A percentile compares a stretch with the other conserved stretches of the same genome.
Evolutionary conservation across 2,329 filamentous ascomycete species (phyloP).

Genomic region (Byssochlamys sp.): DNA sequence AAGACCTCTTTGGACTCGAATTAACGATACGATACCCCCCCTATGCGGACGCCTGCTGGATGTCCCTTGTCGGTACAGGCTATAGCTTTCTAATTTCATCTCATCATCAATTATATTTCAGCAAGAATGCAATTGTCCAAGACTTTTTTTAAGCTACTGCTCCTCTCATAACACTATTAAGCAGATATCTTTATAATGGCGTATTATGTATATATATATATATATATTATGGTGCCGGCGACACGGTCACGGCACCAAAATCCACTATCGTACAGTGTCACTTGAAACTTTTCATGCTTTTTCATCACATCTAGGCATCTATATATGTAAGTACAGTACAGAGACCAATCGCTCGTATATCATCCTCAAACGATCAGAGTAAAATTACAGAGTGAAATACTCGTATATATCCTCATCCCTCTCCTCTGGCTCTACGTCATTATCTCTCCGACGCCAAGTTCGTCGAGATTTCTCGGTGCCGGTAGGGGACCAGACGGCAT

Average conservation of each 20-base stretch:
- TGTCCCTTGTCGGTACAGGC: not conserved
- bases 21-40: not conserved
- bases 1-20: not conserved
- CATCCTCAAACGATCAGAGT: not conserved
- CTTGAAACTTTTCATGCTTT: not conserved
- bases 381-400: not conserved
- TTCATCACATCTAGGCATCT: not conserved
- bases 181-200: not conserved
- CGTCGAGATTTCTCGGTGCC: not conserved
- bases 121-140: not conserved
- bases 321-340: not conserved
- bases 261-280: not conserved
- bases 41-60: not conserved
- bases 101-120: not conserved
- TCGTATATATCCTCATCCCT: constrained; percentile 1
- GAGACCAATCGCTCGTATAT: not conserved
- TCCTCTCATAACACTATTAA: not conserved
- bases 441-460: not conserved
- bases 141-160: not conserved
- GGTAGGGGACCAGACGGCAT: constrained; percentile 15
- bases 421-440: not conserved
- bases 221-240: not conserved
- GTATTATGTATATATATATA: not conserved
- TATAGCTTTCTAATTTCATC: not conserved
- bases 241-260: not conserved